A percentile compares a stretch with the other conserved stretches of the same genome.
phyloP scores from a whole-genome alignment of 2,329 filamentous ascomycete genomes.

The Claviceps africana region DNA sequence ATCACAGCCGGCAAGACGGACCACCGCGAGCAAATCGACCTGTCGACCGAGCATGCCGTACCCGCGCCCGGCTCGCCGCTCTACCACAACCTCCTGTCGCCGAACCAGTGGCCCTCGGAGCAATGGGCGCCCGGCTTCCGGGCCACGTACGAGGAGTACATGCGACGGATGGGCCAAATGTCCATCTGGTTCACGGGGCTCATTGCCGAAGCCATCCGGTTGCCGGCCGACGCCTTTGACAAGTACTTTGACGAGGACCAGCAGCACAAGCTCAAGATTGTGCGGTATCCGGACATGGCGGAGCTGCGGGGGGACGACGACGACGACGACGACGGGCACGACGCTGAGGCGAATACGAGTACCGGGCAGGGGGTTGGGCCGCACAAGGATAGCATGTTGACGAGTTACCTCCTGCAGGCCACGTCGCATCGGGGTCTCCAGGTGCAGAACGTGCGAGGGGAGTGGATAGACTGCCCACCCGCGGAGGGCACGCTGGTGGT shows the following conservation, averaged over 20 bases:
- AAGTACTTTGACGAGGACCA: constrained; percentile 61
- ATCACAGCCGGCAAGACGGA: constrained; percentile 63
- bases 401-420: constrained; percentile 69
- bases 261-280: constrained; percentile 83
- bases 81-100: constrained; percentile 65
- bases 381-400: constrained; percentile 77
- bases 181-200: constrained; percentile 63
- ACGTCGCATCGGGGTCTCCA: constrained; percentile 63
- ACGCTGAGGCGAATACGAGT: too few relatives aligned
- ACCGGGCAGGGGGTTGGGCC: constrained; percentile 55
- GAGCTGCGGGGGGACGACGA: constrained; percentile 31
- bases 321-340: neutral
- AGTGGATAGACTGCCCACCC: constrained; percentile 74
- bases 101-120: constrained; percentile 63
- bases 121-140: constrained; percentile 53
- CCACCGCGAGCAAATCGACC: constrained; percentile 75
- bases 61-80: constrained; percentile 48
- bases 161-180: constrained; percentile 57
- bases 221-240: constrained; percentile 55
- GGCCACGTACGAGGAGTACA: constrained; percentile 58
- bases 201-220: constrained; percentile 69
- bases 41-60: constrained; percentile 62
- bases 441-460: constrained; percentile 63
- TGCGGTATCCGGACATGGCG: constrained; percentile 67
- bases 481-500: constrained; percentile 67